phyloP scores from a whole-genome alignment of 371 early-diverging fungal species.

The Coemansia sp. region DNA sequence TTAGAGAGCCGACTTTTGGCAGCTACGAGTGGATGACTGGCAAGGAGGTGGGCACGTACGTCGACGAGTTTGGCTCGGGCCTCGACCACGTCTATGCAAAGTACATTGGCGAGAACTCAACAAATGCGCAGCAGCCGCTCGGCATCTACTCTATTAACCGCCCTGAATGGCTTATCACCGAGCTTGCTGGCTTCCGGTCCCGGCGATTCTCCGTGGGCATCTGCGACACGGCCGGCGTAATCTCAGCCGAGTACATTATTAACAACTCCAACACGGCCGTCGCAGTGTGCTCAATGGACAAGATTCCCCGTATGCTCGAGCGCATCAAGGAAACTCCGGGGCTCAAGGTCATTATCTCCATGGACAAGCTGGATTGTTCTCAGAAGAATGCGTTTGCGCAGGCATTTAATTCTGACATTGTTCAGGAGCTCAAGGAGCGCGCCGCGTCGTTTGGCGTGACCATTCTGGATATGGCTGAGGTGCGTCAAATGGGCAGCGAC shows the following conservation, averaged over 20 bases:
- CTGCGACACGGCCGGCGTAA: slow-evolving; percentile 83
- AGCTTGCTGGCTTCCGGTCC: slow-evolving; percentile 71
- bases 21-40: slow-evolving; percentile 68
- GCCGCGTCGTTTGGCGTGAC: slow-evolving; percentile 50
- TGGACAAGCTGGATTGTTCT: slow-evolving; percentile 66
- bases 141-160: slow-evolving; percentile 86
- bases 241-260: slow-evolving; percentile 75
- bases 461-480: slow-evolving; percentile 55
- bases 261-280: slow-evolving; percentile 71
- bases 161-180: slow-evolving; percentile 89
- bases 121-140: slow-evolving; percentile 52
- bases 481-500: slow-evolving; percentile 64
- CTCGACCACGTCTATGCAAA: slow-evolving; percentile 43
- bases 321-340: slow-evolving; percentile 59
- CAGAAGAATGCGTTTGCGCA: slow-evolving; percentile 3
- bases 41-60: slow-evolving; percentile 55
- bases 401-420: slow-evolving; percentile 19
- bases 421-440: slow-evolving; percentile 45
- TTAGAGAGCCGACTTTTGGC: slow-evolving; percentile 55
- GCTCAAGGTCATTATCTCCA: slow-evolving; percentile 70
- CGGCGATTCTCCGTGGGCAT: slow-evolving; percentile 75
- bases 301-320: slow-evolving; percentile 67
- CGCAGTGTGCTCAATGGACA: slow-evolving; percentile 79
- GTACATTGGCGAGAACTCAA: slow-evolving; percentile 3
- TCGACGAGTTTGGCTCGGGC: slow-evolving; percentile 67